These are phyloP conservation scores for Fraxinus latifolia DNA, from an alignment of 305 asterid genomes.

Conservation along the genomic window DNA sequence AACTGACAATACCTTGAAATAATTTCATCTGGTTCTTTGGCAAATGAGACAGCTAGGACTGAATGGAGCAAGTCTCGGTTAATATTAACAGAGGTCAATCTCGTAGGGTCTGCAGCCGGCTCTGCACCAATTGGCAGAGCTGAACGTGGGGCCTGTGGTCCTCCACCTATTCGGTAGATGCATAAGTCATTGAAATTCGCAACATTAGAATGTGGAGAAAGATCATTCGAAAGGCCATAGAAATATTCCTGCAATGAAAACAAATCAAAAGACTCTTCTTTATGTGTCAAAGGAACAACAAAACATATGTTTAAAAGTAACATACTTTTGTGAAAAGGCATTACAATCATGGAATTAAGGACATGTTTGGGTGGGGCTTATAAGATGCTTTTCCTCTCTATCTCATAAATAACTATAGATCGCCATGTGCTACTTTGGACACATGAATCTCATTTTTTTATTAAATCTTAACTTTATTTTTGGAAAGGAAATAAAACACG, in stretches of 20 bases:
- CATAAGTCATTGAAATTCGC: conserved; percentile 69
- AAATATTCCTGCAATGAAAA: conserved; percentile 70
- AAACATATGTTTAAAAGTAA: neutral
- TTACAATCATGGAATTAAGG: neutral
- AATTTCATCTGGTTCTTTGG: conserved; percentile 82
- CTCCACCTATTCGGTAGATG: conserved; percentile 83
- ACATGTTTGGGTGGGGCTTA: neutral
- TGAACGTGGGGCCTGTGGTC: conserved; percentile 97
- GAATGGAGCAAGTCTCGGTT: conserved; percentile 77
- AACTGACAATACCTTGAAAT: conserved; percentile 61
- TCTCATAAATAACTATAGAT: neutral
- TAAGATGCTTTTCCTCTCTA: neutral
- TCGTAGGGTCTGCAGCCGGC: conserved; percentile 80
- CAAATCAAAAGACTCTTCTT: neutral
- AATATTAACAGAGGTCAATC: conserved; percentile 63
- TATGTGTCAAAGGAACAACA: conserved; percentile 9
- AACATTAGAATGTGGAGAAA: conserved; percentile 85
- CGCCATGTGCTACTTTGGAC: neutral
- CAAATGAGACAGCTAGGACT: conserved; percentile 88
- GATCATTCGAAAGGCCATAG: conserved; percentile 86
- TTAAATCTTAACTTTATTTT: neutral
- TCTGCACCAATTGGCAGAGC: conserved; percentile 99
- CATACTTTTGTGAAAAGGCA: neutral
- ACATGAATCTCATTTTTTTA: neutral
- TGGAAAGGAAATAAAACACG: neutral